These are phyloP conservation scores for Solanum chiquidenum DNA, from an alignment of 257 asterid genomes.

Conservation along the genomic window DNA sequence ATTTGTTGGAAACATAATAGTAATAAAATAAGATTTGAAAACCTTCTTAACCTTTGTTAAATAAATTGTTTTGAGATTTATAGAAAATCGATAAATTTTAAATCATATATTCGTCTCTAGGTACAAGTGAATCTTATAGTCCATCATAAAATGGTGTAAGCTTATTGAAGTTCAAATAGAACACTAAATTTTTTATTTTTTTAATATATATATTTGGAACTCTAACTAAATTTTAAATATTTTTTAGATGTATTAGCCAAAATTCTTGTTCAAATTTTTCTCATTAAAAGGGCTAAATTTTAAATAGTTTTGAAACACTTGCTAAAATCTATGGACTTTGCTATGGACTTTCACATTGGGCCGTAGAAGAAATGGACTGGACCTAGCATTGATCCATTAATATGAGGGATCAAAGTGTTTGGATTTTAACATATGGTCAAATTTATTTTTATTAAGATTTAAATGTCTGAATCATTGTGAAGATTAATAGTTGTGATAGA, in stretches of 20 bases:
- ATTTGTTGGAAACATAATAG: neutral
- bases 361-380: neutral
- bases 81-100: no score
- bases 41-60: neutral
- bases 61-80: no score
- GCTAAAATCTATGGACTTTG: neutral
- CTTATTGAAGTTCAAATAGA: neutral
- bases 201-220: no score
- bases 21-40: neutral
- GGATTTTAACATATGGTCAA: neutral
- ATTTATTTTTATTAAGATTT: neutral
- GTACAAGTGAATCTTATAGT: neutral
- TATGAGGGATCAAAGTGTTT: neutral
- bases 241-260: neutral
- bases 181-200: neutral
- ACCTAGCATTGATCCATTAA: neutral
- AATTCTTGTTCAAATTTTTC: neutral
- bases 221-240: neutral
- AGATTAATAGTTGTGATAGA: neutral
- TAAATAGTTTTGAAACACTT: neutral
- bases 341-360: neutral
- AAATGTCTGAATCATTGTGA: neutral
- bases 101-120: neutral
- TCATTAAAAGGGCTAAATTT: neutral
- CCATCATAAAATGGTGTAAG: no score